phyloP scores from a whole-genome alignment of 768 basidiomycete species.

The Hygrocybe punicea region DNA sequence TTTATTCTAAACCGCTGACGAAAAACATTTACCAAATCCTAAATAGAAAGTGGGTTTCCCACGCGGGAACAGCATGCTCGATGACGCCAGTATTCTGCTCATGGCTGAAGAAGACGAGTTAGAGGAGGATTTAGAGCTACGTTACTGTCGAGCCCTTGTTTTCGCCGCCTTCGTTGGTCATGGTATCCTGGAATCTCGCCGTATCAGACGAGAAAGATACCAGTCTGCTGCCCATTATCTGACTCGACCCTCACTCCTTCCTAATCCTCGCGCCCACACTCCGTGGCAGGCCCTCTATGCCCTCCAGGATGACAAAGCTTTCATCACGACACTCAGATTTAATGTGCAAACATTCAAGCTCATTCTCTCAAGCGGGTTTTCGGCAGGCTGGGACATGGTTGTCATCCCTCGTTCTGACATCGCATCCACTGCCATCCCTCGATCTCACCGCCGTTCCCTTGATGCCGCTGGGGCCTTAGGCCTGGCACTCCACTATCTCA shows the following conservation, averaged over 20 bases:
- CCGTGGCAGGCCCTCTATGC: constrained; percentile 37
- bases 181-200: no score
- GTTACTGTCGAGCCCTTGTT: no score
- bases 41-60: no score
- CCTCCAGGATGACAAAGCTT: constrained; percentile 35
- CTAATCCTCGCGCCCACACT: constrained; percentile 31
- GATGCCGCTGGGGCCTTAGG: constrained; percentile 43
- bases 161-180: no score
- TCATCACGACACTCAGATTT: constrained; percentile 46
- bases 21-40: no score
- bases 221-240: constrained; percentile 23
- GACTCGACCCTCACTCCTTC: constrained; percentile 29
- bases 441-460: constrained; percentile 28
- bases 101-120: no score
- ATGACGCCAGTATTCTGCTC: no score
- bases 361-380: constrained; percentile 36
- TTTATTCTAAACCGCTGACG: no score
- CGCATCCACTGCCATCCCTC: constrained; percentile 17
- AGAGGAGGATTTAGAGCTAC: no score
- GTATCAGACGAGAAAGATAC: no score
- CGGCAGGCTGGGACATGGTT: constrained; percentile 16
- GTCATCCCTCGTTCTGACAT: constrained; percentile 35
- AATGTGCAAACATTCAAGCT: constrained; percentile 35
- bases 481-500: constrained; percentile 40
- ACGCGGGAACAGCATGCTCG: no score